Conservation (phyloP, 2,329 filamentous ascomycete species). For the Stromatinia cepivora region DNA sequence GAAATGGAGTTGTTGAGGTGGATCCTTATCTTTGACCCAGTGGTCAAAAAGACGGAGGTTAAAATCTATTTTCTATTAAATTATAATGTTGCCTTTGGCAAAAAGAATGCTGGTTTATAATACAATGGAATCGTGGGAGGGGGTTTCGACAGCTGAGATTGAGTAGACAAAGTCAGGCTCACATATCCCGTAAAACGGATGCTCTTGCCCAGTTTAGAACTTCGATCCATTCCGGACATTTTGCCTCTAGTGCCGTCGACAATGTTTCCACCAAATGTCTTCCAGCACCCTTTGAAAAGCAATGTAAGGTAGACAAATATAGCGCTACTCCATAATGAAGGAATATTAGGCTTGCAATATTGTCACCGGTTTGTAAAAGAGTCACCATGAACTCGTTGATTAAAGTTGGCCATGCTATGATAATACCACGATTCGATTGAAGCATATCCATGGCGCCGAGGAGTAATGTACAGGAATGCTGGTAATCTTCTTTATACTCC, state of each 20-base stretch:
- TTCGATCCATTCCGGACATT: background rate
- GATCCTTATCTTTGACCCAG: background rate
- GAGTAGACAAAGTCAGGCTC: too few relatives aligned
- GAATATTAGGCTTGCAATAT: conserved; percentile 3
- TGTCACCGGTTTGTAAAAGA: background rate
- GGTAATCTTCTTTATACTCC: background rate
- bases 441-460: background rate
- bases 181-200: conserved; percentile 6
- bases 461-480: background rate
- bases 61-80: background rate
- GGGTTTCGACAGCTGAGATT: fast-evolving
- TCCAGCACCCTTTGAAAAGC: background rate
- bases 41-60: background rate
- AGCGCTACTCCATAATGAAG: conserved; percentile 3
- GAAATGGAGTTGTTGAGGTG: too few relatives aligned
- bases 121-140: background rate
- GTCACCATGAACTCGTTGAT: background rate
- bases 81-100: background rate
- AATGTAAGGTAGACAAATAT: conserved; percentile 1
- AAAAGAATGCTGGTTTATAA: background rate
- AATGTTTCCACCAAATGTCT: background rate
- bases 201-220: background rate
- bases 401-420: background rate
- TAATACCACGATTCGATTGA: too few relatives aligned
- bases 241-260: background rate